A percentile compares a stretch with the other conserved stretches of the same genome.
Evolutionary conservation across 1,139 yeast species (phyloP).

Genomic region (Nakaseomyces kungkrabaensis): DNA sequence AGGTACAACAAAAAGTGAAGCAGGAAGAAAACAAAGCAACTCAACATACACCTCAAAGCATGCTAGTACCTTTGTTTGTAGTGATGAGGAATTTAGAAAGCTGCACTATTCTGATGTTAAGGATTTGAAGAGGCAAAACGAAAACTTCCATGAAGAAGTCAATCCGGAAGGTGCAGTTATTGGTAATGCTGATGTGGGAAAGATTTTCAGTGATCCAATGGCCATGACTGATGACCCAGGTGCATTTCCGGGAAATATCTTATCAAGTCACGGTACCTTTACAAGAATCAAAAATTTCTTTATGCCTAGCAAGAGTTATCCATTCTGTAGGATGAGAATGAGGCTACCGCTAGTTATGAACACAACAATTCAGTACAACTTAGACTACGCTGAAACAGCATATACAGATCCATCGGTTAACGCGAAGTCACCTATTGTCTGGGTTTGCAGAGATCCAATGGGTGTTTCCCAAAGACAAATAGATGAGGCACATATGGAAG

Average conservation of each 20-base stretch:
- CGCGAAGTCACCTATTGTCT: constrained; percentile 53
- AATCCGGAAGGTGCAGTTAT: constrained; percentile 12
- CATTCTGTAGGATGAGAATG: constrained; percentile 27
- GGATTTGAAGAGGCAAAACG: constrained; percentile 7
- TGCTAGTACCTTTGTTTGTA: constrained; percentile 22
- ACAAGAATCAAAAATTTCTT: constrained; percentile 29
- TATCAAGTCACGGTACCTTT: constrained; percentile 8
- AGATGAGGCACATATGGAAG: constrained; percentile 42
- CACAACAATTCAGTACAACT: constrained; percentile 29
- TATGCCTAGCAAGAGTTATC: constrained; percentile 30
- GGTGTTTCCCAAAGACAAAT: constrained; percentile 58
- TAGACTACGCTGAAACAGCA: constrained; percentile 35
- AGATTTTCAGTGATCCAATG: constrained; percentile 17
- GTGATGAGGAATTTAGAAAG: constrained; percentile 21
- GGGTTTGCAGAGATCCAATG: constrained; percentile 63
- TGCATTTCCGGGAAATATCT: constrained; percentile 20
- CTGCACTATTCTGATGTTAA: constrained; percentile 17
- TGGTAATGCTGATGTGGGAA: constrained; percentile 20
- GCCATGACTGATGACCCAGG: constrained; percentile 14
- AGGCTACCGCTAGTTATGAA: constrained; percentile 32
- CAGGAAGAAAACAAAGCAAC: constrained; percentile 1
- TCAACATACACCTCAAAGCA: constrained; percentile 4
- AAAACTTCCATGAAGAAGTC: constrained; percentile 4
- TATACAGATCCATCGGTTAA: constrained; percentile 57
- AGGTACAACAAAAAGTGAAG: constrained; percentile 2